Base-by-base conservation (phyloP, 2,329 filamentous ascomycete species). In the Zarea fungicola region DNA sequence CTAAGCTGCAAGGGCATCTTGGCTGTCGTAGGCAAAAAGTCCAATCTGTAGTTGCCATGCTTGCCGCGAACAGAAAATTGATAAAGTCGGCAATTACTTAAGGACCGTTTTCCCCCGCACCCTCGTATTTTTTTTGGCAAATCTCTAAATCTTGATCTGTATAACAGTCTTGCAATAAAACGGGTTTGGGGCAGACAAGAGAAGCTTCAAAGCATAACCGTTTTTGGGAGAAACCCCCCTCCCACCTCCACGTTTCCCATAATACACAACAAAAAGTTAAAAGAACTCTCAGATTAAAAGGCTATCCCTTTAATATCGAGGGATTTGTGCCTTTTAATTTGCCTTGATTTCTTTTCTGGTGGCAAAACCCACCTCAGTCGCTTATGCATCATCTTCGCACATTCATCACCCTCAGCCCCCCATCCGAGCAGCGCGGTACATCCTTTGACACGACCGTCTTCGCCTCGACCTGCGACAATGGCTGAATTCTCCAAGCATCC, bases 401-500 rank as follows among this genome's bases (percentile, higher is more conserved):
- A 31, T 50, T 50, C 23, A 42, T 29, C 36, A 46, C 11, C 35
- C 44, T 52, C 44, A 52, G 54, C 34, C 50, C 49, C 26, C 21
- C 52, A 5, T 52, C 48, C 26, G 54, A 56, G 52, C 52, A 52
- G 49, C 55, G 50, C 44, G 45, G 48, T 49, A 13, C 26, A 41
- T 35, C 19, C 45, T 28, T 40, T 39, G 26, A 43, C 26, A 28
- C 34, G 11, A 16, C 44, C 39, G 41, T 37, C 32, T 37, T 48
- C 29, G 31, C 29, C 25, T 46, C 54, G 13, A 52, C 48, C 8
- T 54, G 52, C 48, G 56, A 58, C 53, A 60, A 58, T 71, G 61
- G 65, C 63, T 56, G 69, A 71, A 48, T 78, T 74, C 55, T 65
- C 74, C 48, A 72, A 70, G 45, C 80, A 82, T 58, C 78, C 81